Evolutionary conservation across 176 grass and related monocot species (phyloP), one percentile per base, ranked within the genome.

Genomic region (Cymbopogon citratus): DNA sequence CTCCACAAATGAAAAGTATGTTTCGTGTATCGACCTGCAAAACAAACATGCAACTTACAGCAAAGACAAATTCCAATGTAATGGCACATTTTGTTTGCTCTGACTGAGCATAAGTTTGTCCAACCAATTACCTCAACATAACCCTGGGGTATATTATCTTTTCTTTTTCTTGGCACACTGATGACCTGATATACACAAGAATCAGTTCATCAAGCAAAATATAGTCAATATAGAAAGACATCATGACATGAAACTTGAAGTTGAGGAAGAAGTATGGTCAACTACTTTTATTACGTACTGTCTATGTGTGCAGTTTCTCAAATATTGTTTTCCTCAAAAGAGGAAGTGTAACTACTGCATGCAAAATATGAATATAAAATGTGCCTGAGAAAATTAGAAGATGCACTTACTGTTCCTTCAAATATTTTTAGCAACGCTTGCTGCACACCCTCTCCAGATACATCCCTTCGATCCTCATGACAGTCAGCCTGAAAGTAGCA

Each of bases 1-100:
- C 92, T 66, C 92, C 92, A 85, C 92, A 94, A 73, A 94, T 91
- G 44, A 94, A 94, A 68, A 94, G 92, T 73, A 94, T 91, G 48
- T 89, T 87, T 76, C 84, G 87, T 16, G 89, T 91, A 87, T 91
- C 74, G 38, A 94, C 85, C 92, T 94, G 85, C 81, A 83, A 90
- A 66, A 83, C 0, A 89, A 81, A 74, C 31, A 76, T 12, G 35
- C 11, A 81, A 39, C 29, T 66, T 10, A 52, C 19, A 60, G 19
- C n/a, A 77, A 25, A 76, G 1, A 75, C 25, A 60, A 54, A 28
- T 52, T 75, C 25, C 52, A 45, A 28, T 40, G 5, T 3, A 46
- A 48, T 44, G 25, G 31, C 19, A 38, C 3, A 9, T 27, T 44
- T 28, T 77, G 25, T 77, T 28, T 38, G 24, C 36, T 64, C 5